These are phyloP conservation scores for Ascochyta pisi DNA, from an alignment of 2,329 filamentous ascomycete species.

Conservation along the genomic window DNA sequence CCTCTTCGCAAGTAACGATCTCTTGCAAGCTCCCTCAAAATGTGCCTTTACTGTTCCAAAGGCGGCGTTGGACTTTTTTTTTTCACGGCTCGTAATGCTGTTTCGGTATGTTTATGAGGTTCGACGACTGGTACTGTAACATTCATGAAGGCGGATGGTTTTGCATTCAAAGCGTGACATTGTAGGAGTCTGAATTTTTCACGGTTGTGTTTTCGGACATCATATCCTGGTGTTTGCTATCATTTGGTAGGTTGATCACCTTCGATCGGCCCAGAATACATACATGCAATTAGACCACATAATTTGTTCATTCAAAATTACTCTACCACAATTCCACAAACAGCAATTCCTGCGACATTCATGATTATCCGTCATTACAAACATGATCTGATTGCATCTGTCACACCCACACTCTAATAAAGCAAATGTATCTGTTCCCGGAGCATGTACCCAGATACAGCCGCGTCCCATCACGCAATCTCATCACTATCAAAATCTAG, in stretches of 20 bases:
- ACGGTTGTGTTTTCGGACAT: slow-evolving; percentile 8
- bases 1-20: slow-evolving; percentile 14
- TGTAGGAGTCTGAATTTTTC: not conserved
- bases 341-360: slow-evolving; percentile 1
- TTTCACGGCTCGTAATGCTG: not conserved
- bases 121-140: slow-evolving; percentile 10
- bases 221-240: slow-evolving; percentile 5
- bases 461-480: slow-evolving; percentile 13
- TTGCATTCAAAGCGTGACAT: slow-evolving; percentile 17
- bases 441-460: slow-evolving; percentile 13
- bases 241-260: slow-evolving; percentile 13
- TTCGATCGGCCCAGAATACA: slow-evolving; percentile 9
- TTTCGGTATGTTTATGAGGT: slow-evolving; percentile 7
- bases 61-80: slow-evolving; percentile 5
- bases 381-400: not conserved
- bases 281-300: slow-evolving; percentile 13
- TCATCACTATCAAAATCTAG: slow-evolving; percentile 3
- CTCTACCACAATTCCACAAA: not conserved
- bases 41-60: slow-evolving; percentile 4
- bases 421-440: slow-evolving; percentile 5
- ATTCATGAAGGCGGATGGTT: slow-evolving; percentile 4
- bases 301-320: slow-evolving; percentile 1
- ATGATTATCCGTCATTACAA: not conserved
- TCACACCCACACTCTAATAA: not conserved
- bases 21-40: slow-evolving; percentile 7